Base-by-base conservation (phyloP, 2,329 filamentous ascomycete species). In the Orbilia brochopaga region DNA sequence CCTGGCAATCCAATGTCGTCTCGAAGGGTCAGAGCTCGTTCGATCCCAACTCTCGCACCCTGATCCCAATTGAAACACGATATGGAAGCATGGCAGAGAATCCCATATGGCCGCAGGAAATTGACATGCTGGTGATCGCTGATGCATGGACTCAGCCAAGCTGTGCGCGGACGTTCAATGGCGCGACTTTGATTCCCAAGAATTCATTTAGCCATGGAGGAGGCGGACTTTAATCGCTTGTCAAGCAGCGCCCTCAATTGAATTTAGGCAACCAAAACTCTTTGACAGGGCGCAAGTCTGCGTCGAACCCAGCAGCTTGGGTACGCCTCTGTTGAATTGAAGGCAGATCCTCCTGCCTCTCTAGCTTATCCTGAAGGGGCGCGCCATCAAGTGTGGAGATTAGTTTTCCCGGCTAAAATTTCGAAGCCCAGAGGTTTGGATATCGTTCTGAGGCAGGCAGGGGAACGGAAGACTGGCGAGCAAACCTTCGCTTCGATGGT, bases 261-360 rank as follows among this genome's bases (percentile, higher is more conserved):
- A 21, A 17, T 62, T 63, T 69, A 69, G 65, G 65, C 65, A 69
- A 53, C 65, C 65, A 69, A n/a, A 58, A 32, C 44, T 60, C 35
- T 21, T 19, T 54, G 53, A 57, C 51, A 19, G 52, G 37, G n/a
- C 5, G 11, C 52, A 52, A 44, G 65, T 67, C 56, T 42, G 55
- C 46, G 57, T 53, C 52, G 58, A 63, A 69, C 52, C 65, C 65
- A 62, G 58, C 65, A 55, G 52, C 46, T 62, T 58, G 65, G 65
- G 65, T 62, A 46, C 46, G 30, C 51, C 54, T 61, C 51, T 64
- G 46, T 51, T 54, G 52, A 58, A 44, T 62, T 62, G 52, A 50
- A 69, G 52, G 53, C 65, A 58, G 46, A 19, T 44, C 40, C 48
- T 13, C 44, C 30, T 24, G 48, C 63, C 44, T 37, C 42, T 50